A percentile compares a stretch with the other conserved stretches of the same genome.
These are phyloP conservation scores for Torulaspora indica DNA, from an alignment of 805 yeast species.

Conservation along the genomic window DNA sequence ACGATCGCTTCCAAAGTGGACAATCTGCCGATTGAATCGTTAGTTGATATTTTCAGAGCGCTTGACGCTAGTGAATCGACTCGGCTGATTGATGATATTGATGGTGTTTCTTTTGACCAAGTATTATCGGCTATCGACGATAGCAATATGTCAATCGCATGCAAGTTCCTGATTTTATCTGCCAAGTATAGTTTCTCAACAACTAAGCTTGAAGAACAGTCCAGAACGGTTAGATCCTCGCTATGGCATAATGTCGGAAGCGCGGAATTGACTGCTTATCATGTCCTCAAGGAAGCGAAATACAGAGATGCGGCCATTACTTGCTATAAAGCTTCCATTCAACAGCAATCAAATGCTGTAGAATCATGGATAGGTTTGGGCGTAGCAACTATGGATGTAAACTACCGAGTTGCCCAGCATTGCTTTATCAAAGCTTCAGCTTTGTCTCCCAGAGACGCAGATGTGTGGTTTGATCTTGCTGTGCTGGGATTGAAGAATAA, in stretches of 20 bases:
- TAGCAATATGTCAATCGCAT: conserved; percentile 37
- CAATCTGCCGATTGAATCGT: conserved; percentile 45
- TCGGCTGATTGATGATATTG: conserved; percentile 31
- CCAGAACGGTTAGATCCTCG: conserved; percentile 52
- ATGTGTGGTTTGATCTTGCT: conserved; percentile 79
- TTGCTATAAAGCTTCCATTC: conserved; percentile 61
- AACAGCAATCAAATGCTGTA: conserved; percentile 62
- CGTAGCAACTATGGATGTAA: conserved; percentile 57
- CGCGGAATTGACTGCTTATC: conserved; percentile 48
- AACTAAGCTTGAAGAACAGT: conserved; percentile 12
- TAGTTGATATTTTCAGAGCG: conserved; percentile 32
- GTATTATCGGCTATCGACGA: conserved; percentile 23
- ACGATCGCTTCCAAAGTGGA: conserved; percentile 50
- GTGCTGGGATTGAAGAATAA: conserved; percentile 63
- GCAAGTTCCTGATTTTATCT: conserved; percentile 42
- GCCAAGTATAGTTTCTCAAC: conserved; percentile 43
- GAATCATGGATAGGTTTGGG: conserved; percentile 84
- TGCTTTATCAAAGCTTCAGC: conserved; percentile 81
- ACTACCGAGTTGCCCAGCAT: conserved; percentile 81
- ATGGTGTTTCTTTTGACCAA: conserved; percentile 21
- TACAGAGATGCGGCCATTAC: conserved; percentile 51
- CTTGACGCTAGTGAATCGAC: conserved; percentile 15
- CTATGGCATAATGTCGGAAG: conserved; percentile 68
- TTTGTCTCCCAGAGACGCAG: conserved; percentile 60
- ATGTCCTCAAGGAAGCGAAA: conserved; percentile 26